Evolutionary conservation across 768 basidiomycete genomes (phyloP).

Genomic region (Xerocomus potaroensis): DNA sequence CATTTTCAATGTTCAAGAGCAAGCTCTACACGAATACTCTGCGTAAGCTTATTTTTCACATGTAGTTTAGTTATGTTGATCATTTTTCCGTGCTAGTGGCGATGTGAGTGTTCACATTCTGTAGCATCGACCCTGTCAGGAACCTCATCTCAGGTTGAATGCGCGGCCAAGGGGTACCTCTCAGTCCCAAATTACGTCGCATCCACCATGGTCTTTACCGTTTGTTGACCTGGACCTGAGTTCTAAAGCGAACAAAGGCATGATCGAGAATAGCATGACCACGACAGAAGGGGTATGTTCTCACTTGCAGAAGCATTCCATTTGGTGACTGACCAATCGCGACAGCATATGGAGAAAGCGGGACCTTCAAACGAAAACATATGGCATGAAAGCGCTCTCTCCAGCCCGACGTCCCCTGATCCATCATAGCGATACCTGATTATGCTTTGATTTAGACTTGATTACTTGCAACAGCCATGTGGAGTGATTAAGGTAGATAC

Average conservation of each 20-base stretch:
- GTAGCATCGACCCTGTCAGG: neutral
- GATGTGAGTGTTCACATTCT: conserved; percentile 6
- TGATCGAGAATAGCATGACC: conserved; percentile 1
- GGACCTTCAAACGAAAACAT: neutral
- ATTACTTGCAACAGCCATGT: neutral
- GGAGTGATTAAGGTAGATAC: neutral
- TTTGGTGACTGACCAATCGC: neutral
- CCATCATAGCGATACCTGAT: neutral
- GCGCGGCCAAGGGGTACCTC: conserved; percentile 5
- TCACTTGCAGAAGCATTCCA: neutral
- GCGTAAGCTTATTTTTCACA: conserved; percentile 4
- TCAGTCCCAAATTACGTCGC: conserved; percentile 1
- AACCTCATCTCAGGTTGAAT: conserved; percentile 10
- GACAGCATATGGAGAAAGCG: conserved; percentile 4
- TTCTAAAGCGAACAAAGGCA: neutral
- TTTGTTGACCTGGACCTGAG: conserved; percentile 1
- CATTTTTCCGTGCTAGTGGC: conserved; percentile 6
- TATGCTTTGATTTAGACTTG: neutral
- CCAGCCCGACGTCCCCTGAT: neutral
- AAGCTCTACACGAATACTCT: conserved; percentile 22
- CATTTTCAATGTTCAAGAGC: conserved; percentile 23
- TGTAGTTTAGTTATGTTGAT: neutral
- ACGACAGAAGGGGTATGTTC: conserved; percentile 2
- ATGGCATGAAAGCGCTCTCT: neutral
- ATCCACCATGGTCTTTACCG: conserved; percentile 6